These are phyloP conservation scores for Alternaria burnsii DNA, from an alignment of 2,329 filamentous ascomycete species.

Conservation along the genomic window DNA sequence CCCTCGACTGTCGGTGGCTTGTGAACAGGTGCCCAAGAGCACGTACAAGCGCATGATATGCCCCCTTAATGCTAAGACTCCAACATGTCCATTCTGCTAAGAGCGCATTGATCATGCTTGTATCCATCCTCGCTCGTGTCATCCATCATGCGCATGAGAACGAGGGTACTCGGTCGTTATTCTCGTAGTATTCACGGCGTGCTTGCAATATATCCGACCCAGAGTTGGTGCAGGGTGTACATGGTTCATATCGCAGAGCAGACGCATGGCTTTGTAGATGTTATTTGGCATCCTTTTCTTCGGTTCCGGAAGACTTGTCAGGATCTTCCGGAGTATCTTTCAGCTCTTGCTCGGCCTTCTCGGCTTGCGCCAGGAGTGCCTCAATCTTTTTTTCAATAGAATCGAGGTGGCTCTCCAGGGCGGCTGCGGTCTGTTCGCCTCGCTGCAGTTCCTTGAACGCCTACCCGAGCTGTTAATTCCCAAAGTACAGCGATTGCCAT, in stretches of 20 bases:
- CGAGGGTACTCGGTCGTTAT: background rate
- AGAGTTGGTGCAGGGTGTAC: background rate
- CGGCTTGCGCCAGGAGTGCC: conserved; percentile 59
- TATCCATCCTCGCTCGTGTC: background rate
- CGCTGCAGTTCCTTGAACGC: conserved; percentile 61
- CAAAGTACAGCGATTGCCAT: background rate
- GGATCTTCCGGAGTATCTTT: conserved; percentile 28
- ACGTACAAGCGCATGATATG: background rate
- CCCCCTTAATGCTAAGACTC: background rate
- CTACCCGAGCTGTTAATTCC: conserved; percentile 43
- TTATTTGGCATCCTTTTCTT: conserved; percentile 27
- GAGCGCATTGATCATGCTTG: background rate
- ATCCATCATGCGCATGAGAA: background rate
- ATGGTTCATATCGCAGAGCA: background rate
- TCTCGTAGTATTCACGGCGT: background rate
- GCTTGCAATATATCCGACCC: no score
- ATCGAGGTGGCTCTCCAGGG: conserved; percentile 63
- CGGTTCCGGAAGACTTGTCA: conserved; percentile 22
- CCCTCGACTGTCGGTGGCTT: conserved; percentile 46
- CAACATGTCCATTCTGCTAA: conserved; percentile 1
- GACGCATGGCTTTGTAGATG: background rate
- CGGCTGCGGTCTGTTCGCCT: conserved; percentile 64
- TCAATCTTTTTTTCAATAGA: conserved; percentile 65
- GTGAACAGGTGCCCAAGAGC: conserved; percentile 17
- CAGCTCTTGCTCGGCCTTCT: conserved; percentile 49